Conservation (phyloP, 164 flowering plant genomes). For the Sextonia rubra region DNA sequence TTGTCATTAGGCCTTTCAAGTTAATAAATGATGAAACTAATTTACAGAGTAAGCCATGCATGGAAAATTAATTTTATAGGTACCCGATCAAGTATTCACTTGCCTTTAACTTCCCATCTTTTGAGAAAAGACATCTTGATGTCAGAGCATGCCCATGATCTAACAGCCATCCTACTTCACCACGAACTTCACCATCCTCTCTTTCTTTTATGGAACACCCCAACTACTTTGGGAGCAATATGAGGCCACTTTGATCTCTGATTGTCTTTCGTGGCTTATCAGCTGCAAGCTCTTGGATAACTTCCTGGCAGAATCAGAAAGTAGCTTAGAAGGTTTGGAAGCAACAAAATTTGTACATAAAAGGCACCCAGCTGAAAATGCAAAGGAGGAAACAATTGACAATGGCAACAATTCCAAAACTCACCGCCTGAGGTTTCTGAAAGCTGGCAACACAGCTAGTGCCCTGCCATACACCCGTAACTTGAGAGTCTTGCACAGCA, state of each 20-base stretch:
- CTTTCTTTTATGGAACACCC: slow-evolving; percentile 63
- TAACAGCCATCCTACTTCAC: slow-evolving; percentile 81
- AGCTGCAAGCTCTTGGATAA: slow-evolving; percentile 39
- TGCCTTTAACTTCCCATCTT: slow-evolving; percentile 55
- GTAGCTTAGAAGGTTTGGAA: neutral
- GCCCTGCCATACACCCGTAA: slow-evolving; percentile 65
- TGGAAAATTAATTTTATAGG: neutral
- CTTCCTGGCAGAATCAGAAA: slow-evolving; percentile 26
- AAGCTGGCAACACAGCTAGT: slow-evolving; percentile 38
- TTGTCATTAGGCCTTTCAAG: no score
- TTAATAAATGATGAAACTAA: no score
- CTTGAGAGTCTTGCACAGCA: slow-evolving; percentile 42
- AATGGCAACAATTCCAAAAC: no score
- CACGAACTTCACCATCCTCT: slow-evolving; percentile 39
- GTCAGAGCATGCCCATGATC: slow-evolving; percentile 55
- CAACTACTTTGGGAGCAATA: slow-evolving; percentile 67
- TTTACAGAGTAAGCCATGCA: no score
- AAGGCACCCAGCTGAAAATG: no score
- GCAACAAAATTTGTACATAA: no score
- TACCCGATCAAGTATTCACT: slow-evolving; percentile 15
- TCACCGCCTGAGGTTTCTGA: slow-evolving; percentile 36
- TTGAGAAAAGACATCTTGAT: slow-evolving; percentile 59
- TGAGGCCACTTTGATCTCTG: slow-evolving; percentile 44
- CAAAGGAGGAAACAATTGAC: no score
- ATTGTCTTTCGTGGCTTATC: slow-evolving; percentile 23